phyloP scores from a whole-genome alignment of 139 green algal genomes.

The Chlorella sp. region DNA sequence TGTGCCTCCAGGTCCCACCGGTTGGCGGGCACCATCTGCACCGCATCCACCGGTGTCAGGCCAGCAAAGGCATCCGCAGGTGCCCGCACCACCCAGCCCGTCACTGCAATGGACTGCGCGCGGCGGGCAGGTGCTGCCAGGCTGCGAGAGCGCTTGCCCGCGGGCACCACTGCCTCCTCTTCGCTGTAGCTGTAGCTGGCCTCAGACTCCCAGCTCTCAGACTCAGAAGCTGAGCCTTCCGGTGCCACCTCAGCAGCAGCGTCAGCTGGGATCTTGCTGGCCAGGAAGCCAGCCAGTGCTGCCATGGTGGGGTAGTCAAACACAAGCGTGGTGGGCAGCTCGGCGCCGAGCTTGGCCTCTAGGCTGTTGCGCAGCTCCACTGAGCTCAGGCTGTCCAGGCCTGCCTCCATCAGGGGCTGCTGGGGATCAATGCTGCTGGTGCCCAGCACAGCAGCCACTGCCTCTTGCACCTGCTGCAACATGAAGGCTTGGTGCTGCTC shows the following conservation, averaged over 20 bases:
- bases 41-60: conserved; percentile 28
- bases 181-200: neutral
- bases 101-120: conserved; percentile 6
- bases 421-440: neutral
- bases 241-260: conserved; percentile 29
- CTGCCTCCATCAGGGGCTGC: conserved; percentile 73
- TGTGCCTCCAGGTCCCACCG: conserved; percentile 31
- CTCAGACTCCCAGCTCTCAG: neutral
- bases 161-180: neutral
- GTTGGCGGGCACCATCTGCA: conserved; percentile 34
- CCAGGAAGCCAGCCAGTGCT: conserved; percentile 53
- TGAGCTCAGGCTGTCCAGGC: conserved; percentile 81
- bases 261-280: conserved; percentile 31
- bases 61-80: conserved; percentile 17
- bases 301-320: conserved; percentile 74
- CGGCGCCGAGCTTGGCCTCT: conserved; percentile 54
- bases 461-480: conserved; percentile 28
- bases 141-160: neutral
- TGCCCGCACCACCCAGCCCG: neutral
- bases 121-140: neutral
- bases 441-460: conserved; percentile 34
- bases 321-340: conserved; percentile 68
- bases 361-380: conserved; percentile 87
- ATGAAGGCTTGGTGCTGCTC: neutral
- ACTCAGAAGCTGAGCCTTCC: neutral